Evolutionary conservation across 2,329 filamentous ascomycete species (phyloP), one percentile per base, ranked within the genome.

Genomic region (Fusarium sublunatum): DNA sequence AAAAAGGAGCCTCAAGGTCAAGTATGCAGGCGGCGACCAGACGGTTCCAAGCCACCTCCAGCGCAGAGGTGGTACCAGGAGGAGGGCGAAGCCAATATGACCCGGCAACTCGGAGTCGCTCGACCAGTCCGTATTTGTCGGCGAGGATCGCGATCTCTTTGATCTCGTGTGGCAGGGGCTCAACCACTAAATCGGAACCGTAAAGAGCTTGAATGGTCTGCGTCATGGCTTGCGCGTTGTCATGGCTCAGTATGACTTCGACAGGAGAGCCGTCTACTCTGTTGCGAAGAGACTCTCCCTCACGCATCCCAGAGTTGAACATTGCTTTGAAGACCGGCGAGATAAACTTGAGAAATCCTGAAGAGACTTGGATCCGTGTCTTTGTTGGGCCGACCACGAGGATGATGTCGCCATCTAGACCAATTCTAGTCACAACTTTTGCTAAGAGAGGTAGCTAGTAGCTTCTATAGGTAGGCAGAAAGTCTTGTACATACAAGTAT

Each of bases 261-360:
- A 41, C 1, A 0, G 36, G 31, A 0, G 0, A 3, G 0, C 24
- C 29, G 3, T 29, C n/a, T 0, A 0, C 2, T 2, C 6, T 51
- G 1, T 15, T 34, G 0, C 24, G 29, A 8, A 51, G 32, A 0
- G 4, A 25, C 1, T 38, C 2, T 0, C 31, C 31, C n/a, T 51
- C 38, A 0, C 7, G 19, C 36, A 50, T 50, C 0, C n/a, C 29
- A 1, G 38, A 13, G 9, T 42, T 2, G 0, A 58, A 2, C 51
- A 58, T 56, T 8, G 10, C 42, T 12, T 9, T 10, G 9, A 57
- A 50, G 2, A 58, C 32, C 3, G 43, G 55, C 0, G 55, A 58
- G 10, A 49, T 22, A 0, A 0, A n/a, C 2, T 32, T 38, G 4
- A 58, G 52, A 24, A 58, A 43, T 1, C 24, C 24, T 6, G 45